Evolutionary conservation across 2,329 filamentous ascomycete genomes (phyloP), one percentile per base, ranked within the genome.

Genomic region (Penicillium brasilianum): DNA sequence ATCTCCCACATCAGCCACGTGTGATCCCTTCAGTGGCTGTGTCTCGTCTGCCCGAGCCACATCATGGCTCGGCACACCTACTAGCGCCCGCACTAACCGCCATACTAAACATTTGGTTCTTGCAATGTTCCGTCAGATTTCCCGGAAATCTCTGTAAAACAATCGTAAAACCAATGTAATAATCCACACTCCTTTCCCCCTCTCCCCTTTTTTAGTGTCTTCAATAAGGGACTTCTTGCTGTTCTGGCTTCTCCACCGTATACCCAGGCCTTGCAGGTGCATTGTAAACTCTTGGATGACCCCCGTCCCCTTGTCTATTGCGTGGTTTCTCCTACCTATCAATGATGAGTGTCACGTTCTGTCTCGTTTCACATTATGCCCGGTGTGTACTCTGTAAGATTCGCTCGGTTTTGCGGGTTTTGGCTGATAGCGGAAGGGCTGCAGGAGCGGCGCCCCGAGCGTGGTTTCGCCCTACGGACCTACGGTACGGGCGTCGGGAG

Each of bases 1-100:
- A 53, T n/a, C 7, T 16, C 39, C n/a, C 39, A 25, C 59, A 62
- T 37, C 46, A 65, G 67, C 67, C 66, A 69, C 68, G 67, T 70
- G 67, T 70, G 57, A 51, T 44, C 43, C 54, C 32, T 10, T 48
- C 18, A 69, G 68, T 70, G 68, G 68, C 68, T 68, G 67, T 68
- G 67, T 54, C 32, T 51, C 22, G 18, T 6, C 25, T 32, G 2
- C 16, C 49, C 55, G 52, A 62, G 66, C 66, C 66, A 69, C 65
- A 61, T 59, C 28, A 58, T 66, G 63, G 61, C 63, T 68, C 46
- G 39, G 56, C 63, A 51, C 20, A 11, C 18, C 2, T 36, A 25
- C 49, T 53, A 53, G 53, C 28, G 46, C 39, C 36, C 20, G 41
- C 49, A 37, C 50, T 52, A 51, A 18, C 41, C 16, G 41, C 20